Evolutionary conservation across 140 eudicot genomes (phyloP), one percentile per base, ranked within the genome.

Genomic region (Erigeron philadelphicus): DNA sequence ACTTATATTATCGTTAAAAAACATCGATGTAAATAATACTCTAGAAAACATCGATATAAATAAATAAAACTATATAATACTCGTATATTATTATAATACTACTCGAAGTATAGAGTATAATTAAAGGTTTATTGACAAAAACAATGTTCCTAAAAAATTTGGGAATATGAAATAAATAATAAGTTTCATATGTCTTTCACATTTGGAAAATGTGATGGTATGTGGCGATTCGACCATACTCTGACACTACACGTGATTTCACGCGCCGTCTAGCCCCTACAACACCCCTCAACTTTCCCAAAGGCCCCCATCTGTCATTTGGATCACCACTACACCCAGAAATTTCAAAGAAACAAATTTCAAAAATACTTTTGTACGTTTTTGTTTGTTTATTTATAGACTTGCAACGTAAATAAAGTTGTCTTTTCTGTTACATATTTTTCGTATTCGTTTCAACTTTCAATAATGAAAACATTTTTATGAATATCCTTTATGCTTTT

Each of bases 141-240:
- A 19, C 15, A 56, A 70, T n/a, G 68, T 52, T 66, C 79, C 73
- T 66, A 58, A 41, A 9, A 43, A 56, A 55, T 7, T 74, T 66
- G 78, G 56, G 60, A 21, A 12, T 35, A 66, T 0, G 15, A 50
- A 64, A 64, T 61, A 63, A 11, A 9, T 11, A 25, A 35, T 49
- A 1, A 21, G 25, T 21, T n/a, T 15, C 57, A 45, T 55, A 47
- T 47, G 59, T 6, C 59, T 12, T 7, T 4, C 52, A 58, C 58
- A 44, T 57, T 21, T 71, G 48, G 19, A 11, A 7, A 18, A 31
- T 31, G 47, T 53, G 40, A 53, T 67, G 65, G 70, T 60, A 60
- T 61, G 71, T 5, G 71, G 68, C 66, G 50, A 76, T 76, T 68
- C 75, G 80, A 76, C 80, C 80, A 41, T 71, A 21, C 50, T 76